Percentiles rank a stretch among this genome's conserved stretches.
phyloP scores from a whole-genome alignment of 306 rosid genomes.

The Vigna hirtella region DNA sequence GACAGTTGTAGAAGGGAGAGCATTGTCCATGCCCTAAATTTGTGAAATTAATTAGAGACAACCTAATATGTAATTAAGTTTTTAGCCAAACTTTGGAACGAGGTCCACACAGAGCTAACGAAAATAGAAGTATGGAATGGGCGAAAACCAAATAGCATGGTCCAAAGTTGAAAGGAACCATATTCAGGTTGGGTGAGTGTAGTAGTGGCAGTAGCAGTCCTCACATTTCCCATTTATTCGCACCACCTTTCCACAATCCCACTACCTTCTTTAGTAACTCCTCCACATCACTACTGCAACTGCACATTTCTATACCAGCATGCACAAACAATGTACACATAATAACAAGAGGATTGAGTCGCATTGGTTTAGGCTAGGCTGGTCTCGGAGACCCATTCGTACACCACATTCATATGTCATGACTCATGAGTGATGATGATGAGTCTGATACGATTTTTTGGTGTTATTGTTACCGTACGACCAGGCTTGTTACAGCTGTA shows the following conservation, averaged over 20 bases:
- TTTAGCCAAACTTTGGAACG: constrained; percentile 7
- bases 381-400: background rate
- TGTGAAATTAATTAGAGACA: constrained; percentile 31
- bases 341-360: no score
- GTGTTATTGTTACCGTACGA: constrained; percentile 32
- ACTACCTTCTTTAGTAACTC: constrained; percentile 14
- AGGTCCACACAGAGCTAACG: background rate
- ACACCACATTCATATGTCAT: no score
- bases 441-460: background rate
- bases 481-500: constrained; percentile 50
- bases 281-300: background rate
- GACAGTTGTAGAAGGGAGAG: constrained; percentile 35
- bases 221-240: constrained; percentile 19
- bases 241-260: background rate
- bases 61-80: constrained; percentile 10
- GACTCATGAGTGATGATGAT: background rate
- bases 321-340: no score
- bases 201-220: background rate
- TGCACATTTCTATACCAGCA: background rate
- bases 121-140: constrained; percentile 1
- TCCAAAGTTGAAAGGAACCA: background rate
- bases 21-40: constrained; percentile 24
- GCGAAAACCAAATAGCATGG: constrained; percentile 6
- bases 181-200: background rate
- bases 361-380: no score